Evolutionary conservation across 1,284 basidiomycete species (phyloP), one percentile per base, ranked within the genome.

Genomic region (Cystobasidiaceae sp.): DNA sequence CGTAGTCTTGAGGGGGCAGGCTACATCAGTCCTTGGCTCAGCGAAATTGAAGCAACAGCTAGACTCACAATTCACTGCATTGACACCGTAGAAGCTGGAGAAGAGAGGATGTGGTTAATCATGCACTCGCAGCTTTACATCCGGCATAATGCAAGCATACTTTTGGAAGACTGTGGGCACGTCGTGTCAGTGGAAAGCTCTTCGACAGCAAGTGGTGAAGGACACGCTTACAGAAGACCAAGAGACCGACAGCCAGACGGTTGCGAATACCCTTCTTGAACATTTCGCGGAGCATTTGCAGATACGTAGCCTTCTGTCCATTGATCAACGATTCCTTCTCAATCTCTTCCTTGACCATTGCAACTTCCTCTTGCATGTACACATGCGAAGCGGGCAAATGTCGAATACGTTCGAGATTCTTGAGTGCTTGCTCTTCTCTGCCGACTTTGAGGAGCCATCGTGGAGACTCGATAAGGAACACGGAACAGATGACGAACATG

Each of bases 21-120:
- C 60, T 60, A 23, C 9, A 15, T 15, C 49, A 51, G 11, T 23
- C 11, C 8, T 25, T 11, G n/a, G 37, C 25, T 4, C 19, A 54
- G 17, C 21, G 11, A 15, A 33, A 4, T 59, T 15, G 13, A 21
- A 11, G 23, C 6, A 1, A 37, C 7, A 23, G 58, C 52, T 2
- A 55, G 49, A 58, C 32, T 67, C 85, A 79, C 19, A 49, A 32
- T 70, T 48, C 55, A 73, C 64, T 51, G 68, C 67, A 43, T 70
- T 70, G 64, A 70, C 67, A 56, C 75, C 83, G 2, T 87, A 86
- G 80, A 88, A 87, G 76, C 86, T 84, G 86, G 87, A 87, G 13
- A 82, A 83, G 80, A 86, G n/a, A n/a, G n/a, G 77, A 74, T 28
- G 82, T 80, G 32, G 84, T 85, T 46, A 86, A 79, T 70, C 58